Percentiles rank a stretch among this genome's conserved stretches.
phyloP scores from a whole-genome alignment of 768 basidiomycete genomes.

The Leccinum truebloodii region DNA sequence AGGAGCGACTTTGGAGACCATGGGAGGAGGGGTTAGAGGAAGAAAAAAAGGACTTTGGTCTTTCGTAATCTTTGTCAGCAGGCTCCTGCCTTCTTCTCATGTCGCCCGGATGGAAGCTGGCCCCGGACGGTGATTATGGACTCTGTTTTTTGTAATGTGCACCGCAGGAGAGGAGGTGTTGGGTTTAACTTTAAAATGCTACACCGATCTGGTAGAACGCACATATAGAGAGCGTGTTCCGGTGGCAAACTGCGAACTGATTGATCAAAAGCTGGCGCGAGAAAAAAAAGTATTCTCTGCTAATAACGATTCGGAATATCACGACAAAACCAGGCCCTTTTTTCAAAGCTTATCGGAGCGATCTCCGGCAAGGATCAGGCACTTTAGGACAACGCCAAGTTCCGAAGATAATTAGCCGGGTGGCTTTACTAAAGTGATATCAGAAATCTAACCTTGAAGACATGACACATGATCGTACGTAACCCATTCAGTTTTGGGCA shows the following conservation, averaged over 20 bases:
- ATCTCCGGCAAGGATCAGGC: slow-evolving; percentile 30
- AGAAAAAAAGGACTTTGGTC: slow-evolving; percentile 11
- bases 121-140: slow-evolving; percentile 19
- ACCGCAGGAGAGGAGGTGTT: slow-evolving; percentile 7
- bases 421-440: slow-evolving; percentile 11
- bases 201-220: slow-evolving; percentile 13
- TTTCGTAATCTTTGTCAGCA: slow-evolving; percentile 24
- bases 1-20: slow-evolving; percentile 37
- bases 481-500: slow-evolving; percentile 20
- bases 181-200: slow-evolving; percentile 16
- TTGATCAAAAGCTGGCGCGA: neutral
- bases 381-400: slow-evolving; percentile 10
- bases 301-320: neutral
- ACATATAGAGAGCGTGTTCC: slow-evolving; percentile 5
- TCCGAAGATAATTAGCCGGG: slow-evolving; percentile 19
- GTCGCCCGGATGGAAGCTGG: slow-evolving; percentile 13
- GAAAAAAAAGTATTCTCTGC: slow-evolving; percentile 2
- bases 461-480: slow-evolving; percentile 22
- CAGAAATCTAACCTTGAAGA: slow-evolving; percentile 32
- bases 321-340: neutral
- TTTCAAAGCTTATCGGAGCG: slow-evolving; percentile 29
- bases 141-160: slow-evolving; percentile 12
- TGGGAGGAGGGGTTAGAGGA: slow-evolving; percentile 29
- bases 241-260: neutral
- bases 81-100: slow-evolving; percentile 22